Base-by-base conservation (phyloP, 2,329 filamentous ascomycete genomes). In the Botrytis hyacinthi region DNA sequence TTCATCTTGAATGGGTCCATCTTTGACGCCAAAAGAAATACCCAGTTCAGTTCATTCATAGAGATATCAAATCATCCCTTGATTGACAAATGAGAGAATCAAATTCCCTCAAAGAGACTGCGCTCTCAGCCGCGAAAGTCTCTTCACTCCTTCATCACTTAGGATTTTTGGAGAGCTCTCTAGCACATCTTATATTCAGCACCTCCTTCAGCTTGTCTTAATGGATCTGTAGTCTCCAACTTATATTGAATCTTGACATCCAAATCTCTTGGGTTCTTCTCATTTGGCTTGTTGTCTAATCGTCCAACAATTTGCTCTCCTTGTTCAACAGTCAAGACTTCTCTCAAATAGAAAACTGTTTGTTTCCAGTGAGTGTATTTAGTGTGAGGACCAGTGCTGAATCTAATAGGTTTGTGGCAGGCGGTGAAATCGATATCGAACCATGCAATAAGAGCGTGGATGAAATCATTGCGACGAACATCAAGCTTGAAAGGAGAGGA, bases 321-420 rank as follows among this genome's bases (percentile, higher is more conserved):
- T 81, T 93, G 88, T 83, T 97, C 92, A 54, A 97, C 94, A 29
- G 95, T 98, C 77, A 99, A 86, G 48, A 97, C 93, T 78, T 99
- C 95, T 80, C 93, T 90, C 76, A 99, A 87, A 85, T 99, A 99
- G 86, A 99, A 98, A 76, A 99, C 96, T 20, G 96, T 99, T 87
- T 99, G 96, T 87, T 99, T 99, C 96, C 96, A 99, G 88, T 99
- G 96, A 29, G 96, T 99, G 86, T 98, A 98, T 86, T 98, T 98
- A 79, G 95, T 97, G 85, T 98, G 96, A 42, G 96, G 96, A 35
- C 96, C 96, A 29, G 96, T 99, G 71, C 93, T 97, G 88, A 99
- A 99, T 81, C 91, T 90, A 81, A 99, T 94, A 46, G 94, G 93
- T 89, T 98, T 98, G 89, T 99, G 96, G 89, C 96, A 98, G 74